Evolutionary conservation across 176 grass and related monocot genomes (phyloP), one percentile per base, ranked within the genome.

Genomic region (Thalia dealbata): DNA sequence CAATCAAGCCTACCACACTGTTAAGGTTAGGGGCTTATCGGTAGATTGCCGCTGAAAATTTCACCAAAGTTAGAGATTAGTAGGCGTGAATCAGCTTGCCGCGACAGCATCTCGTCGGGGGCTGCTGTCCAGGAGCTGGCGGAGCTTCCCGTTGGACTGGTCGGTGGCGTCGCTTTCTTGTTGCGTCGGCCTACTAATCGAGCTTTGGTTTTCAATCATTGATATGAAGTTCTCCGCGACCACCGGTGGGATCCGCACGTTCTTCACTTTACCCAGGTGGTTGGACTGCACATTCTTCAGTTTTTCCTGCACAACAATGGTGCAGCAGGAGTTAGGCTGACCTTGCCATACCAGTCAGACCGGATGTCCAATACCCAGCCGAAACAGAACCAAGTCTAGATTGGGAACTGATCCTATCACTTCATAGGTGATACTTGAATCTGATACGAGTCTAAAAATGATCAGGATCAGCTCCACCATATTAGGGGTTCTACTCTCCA

Each of bases 211-310:
- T 26, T 78, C 75, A 35, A 78, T 78, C 48, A 78, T 78, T 43
- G 75, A 68, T 42, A 78, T 43, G 46, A 78, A 78, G 62, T 78
- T 68, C 64, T 68, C 75, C 10, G 63, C 75, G 58, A 78, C 75
- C 52, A 55, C 63, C 22, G 75, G 29, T 24, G 64, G 48, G 48
- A 46, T 35, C 68, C 75, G 48, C 11, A 68, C 75, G 25, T 24
- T 44, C 21, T 69, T 50, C 50, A 58, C 25, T 2, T 78, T 78
- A 25, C 29, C 50, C 27, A 29, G 28, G 42, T 55, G 75, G 62
- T 19, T 69, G 2, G 48, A 42, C 32, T 27, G 48, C 19, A 50
- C 48, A 43, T 42, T 56, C 50, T 69, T 69, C 32, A 78, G 50
- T 68, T 78, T 58, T 21, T 69, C 75, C 75, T 78, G 75, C 46